phyloP scores from a whole-genome alignment of 495 filamentous ascomycete species.

The Penicillium macrosclerotiorum region DNA sequence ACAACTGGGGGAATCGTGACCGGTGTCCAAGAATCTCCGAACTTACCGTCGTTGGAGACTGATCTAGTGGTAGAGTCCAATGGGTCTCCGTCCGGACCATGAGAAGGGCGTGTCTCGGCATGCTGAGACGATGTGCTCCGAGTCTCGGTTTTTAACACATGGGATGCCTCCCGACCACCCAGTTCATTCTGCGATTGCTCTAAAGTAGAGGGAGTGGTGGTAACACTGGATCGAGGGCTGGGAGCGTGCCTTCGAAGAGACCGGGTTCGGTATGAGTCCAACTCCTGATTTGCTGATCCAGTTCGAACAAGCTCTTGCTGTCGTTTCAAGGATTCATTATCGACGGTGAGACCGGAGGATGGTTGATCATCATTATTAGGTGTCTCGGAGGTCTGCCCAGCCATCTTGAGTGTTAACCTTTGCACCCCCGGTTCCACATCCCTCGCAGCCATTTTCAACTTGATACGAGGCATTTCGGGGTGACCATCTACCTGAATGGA shows the following conservation, averaged over 20 bases:
- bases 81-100: neutral
- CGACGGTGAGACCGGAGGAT: slow-evolving; percentile 43
- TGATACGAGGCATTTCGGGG: slow-evolving; percentile 45
- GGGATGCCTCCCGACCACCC: neutral
- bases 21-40: too few species aligned
- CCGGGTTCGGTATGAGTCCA: slow-evolving; percentile 17
- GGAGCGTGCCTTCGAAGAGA: slow-evolving; percentile 16
- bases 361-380: slow-evolving; percentile 26
- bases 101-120: slow-evolving; percentile 16
- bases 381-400: slow-evolving; percentile 34
- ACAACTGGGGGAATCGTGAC: too few species aligned
- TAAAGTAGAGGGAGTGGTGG: slow-evolving; percentile 17
- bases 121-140: slow-evolving; percentile 14
- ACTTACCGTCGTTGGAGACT: slow-evolving; percentile 13
- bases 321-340: slow-evolving; percentile 48
- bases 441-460: slow-evolving; percentile 63
- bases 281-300: slow-evolving; percentile 39
- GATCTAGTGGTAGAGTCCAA: slow-evolving; percentile 1
- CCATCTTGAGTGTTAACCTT: slow-evolving; percentile 40
- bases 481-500: slow-evolving; percentile 62
- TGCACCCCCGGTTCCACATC: slow-evolving; percentile 52
- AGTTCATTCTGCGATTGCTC: slow-evolving; percentile 13
- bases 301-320: slow-evolving; percentile 48
- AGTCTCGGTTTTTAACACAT: slow-evolving; percentile 14
- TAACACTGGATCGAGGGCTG: slow-evolving; percentile 22